phyloP scores from a whole-genome alignment of 148 eudicot genomes.

The Pharnaceum exiguum region DNA sequence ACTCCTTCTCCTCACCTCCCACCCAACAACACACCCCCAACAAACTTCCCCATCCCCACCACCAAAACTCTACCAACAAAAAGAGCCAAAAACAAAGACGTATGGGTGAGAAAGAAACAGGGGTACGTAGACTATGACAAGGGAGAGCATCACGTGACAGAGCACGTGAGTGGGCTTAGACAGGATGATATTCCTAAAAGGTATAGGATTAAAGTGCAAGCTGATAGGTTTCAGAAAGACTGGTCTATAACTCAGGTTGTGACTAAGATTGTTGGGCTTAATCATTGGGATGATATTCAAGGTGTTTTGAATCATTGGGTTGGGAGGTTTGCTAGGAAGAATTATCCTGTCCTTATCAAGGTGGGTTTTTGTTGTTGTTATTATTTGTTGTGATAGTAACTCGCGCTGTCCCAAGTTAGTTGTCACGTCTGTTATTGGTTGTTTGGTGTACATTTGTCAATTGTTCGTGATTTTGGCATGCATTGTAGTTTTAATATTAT shows the following conservation, averaged over 20 bases:
- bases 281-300: conserved; percentile 51
- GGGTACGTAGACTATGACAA: conserved; percentile 62
- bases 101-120: conserved; percentile 54
- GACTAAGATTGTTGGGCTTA: conserved; percentile 34
- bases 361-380: conserved; percentile 7
- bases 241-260: conserved; percentile 72
- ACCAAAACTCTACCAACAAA: conserved; percentile 11
- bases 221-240: conserved; percentile 81
- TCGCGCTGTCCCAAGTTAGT: too few species aligned
- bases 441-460: too few species aligned
- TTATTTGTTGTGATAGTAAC: too few species aligned
- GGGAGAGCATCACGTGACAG: conserved; percentile 44
- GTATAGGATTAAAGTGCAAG: conserved; percentile 43
- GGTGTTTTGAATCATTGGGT: conserved; percentile 81
- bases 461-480: too few species aligned
- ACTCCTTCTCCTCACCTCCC: conserved; percentile 2
- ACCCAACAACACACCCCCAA: conserved; percentile 12
- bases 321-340: conserved; percentile 80
- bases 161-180: conserved; percentile 54
- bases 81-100: conserved; percentile 26
- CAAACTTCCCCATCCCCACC: neutral
- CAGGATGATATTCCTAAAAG: conserved; percentile 57
- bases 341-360: conserved; percentile 69
- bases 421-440: too few species aligned
- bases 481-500: too few species aligned